Evolutionary conservation across 106 monocot species (phyloP).

Genomic region (Dendrobium nobile): DNA sequence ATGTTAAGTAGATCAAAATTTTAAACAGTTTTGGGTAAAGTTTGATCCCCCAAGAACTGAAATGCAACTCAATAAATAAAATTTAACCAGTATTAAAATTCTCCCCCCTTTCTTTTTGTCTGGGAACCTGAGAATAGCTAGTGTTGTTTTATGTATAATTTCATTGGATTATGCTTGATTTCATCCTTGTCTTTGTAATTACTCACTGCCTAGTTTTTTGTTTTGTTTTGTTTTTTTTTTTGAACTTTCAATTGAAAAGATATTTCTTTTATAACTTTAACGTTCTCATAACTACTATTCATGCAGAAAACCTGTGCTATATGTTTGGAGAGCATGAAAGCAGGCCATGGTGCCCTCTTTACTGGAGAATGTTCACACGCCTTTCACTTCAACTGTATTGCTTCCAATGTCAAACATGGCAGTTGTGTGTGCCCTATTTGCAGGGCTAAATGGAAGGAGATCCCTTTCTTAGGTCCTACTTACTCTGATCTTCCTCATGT

Average conservation of each 20-base stretch:
- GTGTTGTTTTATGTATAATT: not conserved
- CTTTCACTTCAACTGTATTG: slow-evolving; percentile 90
- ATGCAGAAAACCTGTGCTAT: slow-evolving; percentile 79
- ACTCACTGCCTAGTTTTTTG: not conserved
- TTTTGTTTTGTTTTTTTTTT: not conserved
- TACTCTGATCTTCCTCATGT: slow-evolving; percentile 35
- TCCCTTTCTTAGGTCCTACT: slow-evolving; percentile 50
- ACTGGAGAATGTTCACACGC: slow-evolving; percentile 89
- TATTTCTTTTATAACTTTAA: not conserved
- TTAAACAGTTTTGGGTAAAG: not conserved
- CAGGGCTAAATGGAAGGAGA: slow-evolving; percentile 87
- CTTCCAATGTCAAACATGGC: slow-evolving; percentile 76
- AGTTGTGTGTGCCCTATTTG: slow-evolving; percentile 77
- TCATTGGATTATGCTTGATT: no score
- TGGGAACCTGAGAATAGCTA: not conserved
- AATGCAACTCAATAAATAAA: not conserved
- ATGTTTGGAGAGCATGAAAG: slow-evolving; percentile 71
- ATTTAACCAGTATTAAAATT: not conserved
- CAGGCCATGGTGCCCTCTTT: slow-evolving; percentile 82
- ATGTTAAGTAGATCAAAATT: not conserved
- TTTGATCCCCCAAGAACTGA: not conserved
- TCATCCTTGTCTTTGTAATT: not conserved
- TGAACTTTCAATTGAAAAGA: not conserved
- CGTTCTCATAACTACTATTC: not conserved
- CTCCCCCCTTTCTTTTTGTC: not conserved